Evolutionary conservation across 2,329 filamentous ascomycete species (phyloP).

Genomic region (Domatiomyces catenatus): DNA sequence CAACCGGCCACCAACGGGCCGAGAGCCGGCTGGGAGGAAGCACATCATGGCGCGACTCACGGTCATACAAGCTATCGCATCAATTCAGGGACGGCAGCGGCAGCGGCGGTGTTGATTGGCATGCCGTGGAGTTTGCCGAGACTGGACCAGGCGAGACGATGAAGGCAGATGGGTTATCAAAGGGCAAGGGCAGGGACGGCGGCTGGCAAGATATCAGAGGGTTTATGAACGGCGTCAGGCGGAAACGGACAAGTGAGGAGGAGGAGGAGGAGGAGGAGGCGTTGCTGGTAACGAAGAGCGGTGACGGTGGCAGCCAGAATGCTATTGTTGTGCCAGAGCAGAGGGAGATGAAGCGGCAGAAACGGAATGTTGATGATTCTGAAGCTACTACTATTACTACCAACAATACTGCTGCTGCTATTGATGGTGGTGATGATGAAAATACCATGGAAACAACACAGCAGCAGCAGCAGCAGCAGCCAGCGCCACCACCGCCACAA

Average conservation of each 20-base stretch:
- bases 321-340: not conserved
- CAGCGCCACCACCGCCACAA: conserved; percentile 14
- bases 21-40: conserved; percentile 49
- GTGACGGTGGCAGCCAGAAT: not conserved
- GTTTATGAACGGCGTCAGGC: conserved; percentile 34
- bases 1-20: conserved; percentile 63
- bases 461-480: not conserved
- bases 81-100: conserved; percentile 49
- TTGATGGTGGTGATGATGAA: not conserved
- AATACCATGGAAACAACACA: too few species aligned
- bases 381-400: too few species aligned
- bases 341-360: not conserved
- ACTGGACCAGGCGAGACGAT: conserved; percentile 33
- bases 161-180: too few species aligned
- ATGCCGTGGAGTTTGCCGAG: conserved; percentile 49
- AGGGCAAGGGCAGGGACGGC: too few species aligned
- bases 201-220: conserved; percentile 29
- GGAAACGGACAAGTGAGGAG: conserved; percentile 17
- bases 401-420: too few species aligned
- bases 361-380: not conserved
- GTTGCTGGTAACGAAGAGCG: not conserved
- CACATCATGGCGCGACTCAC: conserved; percentile 56
- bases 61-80: conserved; percentile 50
- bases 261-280: not conserved
- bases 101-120: conserved; percentile 40